phyloP scores from a whole-genome alignment of 768 basidiomycete species.

The Ramaria rubella region DNA sequence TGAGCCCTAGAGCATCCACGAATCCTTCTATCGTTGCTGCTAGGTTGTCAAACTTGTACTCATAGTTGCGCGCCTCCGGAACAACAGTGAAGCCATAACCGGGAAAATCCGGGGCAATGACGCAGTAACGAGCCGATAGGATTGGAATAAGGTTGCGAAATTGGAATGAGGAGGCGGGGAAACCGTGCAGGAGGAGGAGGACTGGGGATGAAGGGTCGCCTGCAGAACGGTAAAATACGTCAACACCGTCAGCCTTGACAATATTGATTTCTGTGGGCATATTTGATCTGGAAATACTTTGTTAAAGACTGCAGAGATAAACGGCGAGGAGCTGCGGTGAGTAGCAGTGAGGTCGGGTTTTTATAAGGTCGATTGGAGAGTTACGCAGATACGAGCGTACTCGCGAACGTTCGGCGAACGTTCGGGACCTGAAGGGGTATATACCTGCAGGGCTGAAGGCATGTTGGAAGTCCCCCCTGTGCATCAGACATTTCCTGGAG shows the following conservation, averaged over 20 bases:
- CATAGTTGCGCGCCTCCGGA: conserved; percentile 30
- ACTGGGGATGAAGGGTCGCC: conserved; percentile 26
- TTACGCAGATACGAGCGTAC: too few species aligned
- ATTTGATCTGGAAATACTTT: background rate
- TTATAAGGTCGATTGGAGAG: too few species aligned
- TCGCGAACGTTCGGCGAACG: too few species aligned
- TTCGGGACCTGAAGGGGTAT: too few species aligned
- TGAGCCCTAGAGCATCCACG: conserved; percentile 33
- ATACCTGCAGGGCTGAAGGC: too few species aligned
- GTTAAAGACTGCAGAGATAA: background rate
- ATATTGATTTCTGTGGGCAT: conserved; percentile 23
- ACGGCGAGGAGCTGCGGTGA: background rate
- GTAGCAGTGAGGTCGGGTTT: too few species aligned
- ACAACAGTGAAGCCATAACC: conserved; percentile 45
- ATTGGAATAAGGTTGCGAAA: conserved; percentile 41
- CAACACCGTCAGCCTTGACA: conserved; percentile 28
- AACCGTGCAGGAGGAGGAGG: conserved; percentile 44
- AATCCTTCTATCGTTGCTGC: conserved; percentile 35
- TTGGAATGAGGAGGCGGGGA: conserved; percentile 42
- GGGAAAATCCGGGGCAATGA: conserved; percentile 46
- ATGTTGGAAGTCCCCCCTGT: too few species aligned
- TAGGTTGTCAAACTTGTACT: conserved; percentile 37
- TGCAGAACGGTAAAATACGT: conserved; percentile 40
- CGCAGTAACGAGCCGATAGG: conserved; percentile 35
- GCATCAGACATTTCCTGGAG: too few species aligned